Evolutionary conservation across 257 asterid genomes (phyloP).

Genomic region (Agastache rugosa): DNA sequence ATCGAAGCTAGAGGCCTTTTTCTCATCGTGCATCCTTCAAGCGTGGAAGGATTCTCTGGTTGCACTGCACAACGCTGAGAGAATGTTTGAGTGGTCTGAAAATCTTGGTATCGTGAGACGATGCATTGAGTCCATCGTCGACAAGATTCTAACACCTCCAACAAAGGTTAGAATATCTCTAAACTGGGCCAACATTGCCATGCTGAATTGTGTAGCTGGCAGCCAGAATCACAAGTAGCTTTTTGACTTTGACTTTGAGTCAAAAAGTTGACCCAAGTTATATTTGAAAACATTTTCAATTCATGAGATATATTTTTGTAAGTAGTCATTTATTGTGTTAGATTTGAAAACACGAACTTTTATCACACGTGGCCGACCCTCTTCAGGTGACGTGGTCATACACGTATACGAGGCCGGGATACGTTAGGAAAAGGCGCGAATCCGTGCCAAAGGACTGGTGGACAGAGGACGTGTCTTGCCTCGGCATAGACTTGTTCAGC

Average conservation of each 20-base stretch:
- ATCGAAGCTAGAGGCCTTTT: slow-evolving; percentile 60
- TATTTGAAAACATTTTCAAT: too few species aligned
- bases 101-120: slow-evolving; percentile 63
- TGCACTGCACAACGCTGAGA: slow-evolving; percentile 52
- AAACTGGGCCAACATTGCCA: too few species aligned
- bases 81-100: slow-evolving; percentile 62
- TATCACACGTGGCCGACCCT: not conserved
- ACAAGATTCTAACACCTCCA: slow-evolving; percentile 67
- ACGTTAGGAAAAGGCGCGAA: slow-evolving; percentile 48
- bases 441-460: slow-evolving; percentile 84
- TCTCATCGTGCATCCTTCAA: slow-evolving; percentile 66
- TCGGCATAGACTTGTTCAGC: slow-evolving; percentile 64
- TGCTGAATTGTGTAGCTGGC: too few species aligned
- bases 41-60: slow-evolving; percentile 72
- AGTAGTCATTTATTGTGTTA: too few species aligned
- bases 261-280: too few species aligned
- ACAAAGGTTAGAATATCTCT: slow-evolving; percentile 43
- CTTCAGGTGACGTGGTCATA: slow-evolving; percentile 77
- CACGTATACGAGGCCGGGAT: slow-evolving; percentile 71
- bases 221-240: too few species aligned
- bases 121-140: slow-evolving; percentile 71
- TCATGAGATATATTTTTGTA: too few species aligned
- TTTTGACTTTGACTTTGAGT: too few species aligned
- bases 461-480: slow-evolving; percentile 77
- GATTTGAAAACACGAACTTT: too few species aligned